Evolutionary conservation across 192 early-diverging fungal species (phyloP).

Genomic region (Phycomyces nitens): DNA sequence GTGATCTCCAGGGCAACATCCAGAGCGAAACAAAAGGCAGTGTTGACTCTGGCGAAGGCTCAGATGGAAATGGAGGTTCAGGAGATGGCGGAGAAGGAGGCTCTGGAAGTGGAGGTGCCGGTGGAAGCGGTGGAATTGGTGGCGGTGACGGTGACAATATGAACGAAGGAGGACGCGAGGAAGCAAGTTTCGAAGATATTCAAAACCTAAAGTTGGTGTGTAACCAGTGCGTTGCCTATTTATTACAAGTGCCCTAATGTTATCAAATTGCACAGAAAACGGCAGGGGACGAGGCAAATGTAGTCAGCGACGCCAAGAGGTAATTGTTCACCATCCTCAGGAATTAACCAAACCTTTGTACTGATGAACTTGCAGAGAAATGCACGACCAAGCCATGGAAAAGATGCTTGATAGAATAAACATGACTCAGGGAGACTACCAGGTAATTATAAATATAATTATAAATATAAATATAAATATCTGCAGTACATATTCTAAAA

Average conservation of each 20-base stretch:
- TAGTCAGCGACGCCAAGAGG: slow-evolving; percentile 37
- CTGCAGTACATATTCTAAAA: too few relatives aligned
- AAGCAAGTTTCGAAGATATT: slow-evolving; percentile 57
- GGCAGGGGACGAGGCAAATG: slow-evolving; percentile 26
- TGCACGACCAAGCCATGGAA: slow-evolving; percentile 69
- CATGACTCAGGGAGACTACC: slow-evolving; percentile 67
- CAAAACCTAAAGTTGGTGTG: slow-evolving; percentile 42
- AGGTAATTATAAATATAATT: slow-evolving; percentile 25
- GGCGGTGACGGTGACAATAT: slow-evolving; percentile 32
- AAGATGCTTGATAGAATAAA: slow-evolving; percentile 65
- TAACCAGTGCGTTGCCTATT: not conserved
- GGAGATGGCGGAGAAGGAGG: slow-evolving; percentile 40
- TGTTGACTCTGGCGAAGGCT: slow-evolving; percentile 24
- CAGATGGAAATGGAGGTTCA: slow-evolving; percentile 33
- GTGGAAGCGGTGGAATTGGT: slow-evolving; percentile 42
- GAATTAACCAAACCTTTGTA: not conserved
- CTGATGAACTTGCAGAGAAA: slow-evolving; percentile 37
- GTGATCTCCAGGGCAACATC: not conserved
- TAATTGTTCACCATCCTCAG: not conserved
- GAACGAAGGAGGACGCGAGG: slow-evolving; percentile 46
- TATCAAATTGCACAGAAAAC: slow-evolving; percentile 24
- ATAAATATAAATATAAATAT: not conserved
- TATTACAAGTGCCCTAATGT: not conserved
- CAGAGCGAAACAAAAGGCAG: slow-evolving; percentile 15
- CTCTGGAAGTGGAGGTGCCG: slow-evolving; percentile 40